Evolutionary conservation across 768 basidiomycete species (phyloP), one percentile per base, ranked within the genome.

Genomic region (Boletus bicolor): DNA sequence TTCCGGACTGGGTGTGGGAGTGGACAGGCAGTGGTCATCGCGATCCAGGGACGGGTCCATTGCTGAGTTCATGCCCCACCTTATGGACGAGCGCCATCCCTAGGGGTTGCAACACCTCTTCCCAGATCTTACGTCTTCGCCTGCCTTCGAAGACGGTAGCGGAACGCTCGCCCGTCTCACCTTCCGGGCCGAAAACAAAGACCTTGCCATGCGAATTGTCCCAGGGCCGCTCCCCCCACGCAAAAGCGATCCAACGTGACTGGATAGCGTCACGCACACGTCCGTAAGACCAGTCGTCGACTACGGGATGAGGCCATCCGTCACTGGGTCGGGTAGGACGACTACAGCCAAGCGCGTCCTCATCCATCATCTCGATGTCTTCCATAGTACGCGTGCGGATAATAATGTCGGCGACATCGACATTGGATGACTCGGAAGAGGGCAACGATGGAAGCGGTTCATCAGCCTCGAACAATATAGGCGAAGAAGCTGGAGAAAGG

Each of bases 161-260:
- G 14, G 81, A 82, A 45, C 89, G 81, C 69, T 89, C 88, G 44
- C 89, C 89, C 0, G 82, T 82, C 72, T 91, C 89, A 51, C 89
- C 89, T 66, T 91, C 89, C 0, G 89, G 89, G 5, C 89, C 89
- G 60, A 91, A 89, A 19, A 91, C 87, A 67, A 80, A 90, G 45
- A 89, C 80, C 70, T 82, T 86, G 55, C 83, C 81, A 14, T 39
- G 69, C 0, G 70, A 65, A 55, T 79, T 81, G 54, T 73, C 73
- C 88, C 89, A 91, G 8, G 89, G 89, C 4, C 75, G 79, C 66
- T 87, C 83, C 6, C 87, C 88, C 66, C 88, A 69, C 7, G 89
- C 87, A 53, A 91, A 91, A 21, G 83, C 67, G 24, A 91, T 79
- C 89, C 89, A 91, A 41, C 81, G 78, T 58, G 82, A 79, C 68